Evolutionary conservation across 768 basidiomycete genomes (phyloP), one percentile per base, ranked within the genome.

Genomic region (Amanita rimosa): DNA sequence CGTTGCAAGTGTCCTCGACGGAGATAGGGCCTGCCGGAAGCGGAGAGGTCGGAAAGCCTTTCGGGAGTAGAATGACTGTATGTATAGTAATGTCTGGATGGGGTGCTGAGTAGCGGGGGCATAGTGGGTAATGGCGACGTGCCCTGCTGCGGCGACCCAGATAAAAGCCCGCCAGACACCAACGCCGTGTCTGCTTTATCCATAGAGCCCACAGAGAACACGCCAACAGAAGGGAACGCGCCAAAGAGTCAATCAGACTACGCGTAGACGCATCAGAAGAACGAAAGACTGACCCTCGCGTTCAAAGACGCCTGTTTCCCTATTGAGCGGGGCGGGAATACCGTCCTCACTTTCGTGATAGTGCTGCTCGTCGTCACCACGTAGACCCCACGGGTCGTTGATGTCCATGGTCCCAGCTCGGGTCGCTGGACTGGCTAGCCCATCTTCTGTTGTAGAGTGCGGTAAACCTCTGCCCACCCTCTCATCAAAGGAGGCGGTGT

Each of bases 261-360:
- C 19, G 38, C 51, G 40, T 46, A 29, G 16, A 52, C 24, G n/a
- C 10, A 54, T 10, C 10, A 49, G 33, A 48, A 48, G 35, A 41
- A 44, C 43, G 50, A 19, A 16, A 37, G 39, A 64, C 79, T 44
- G 60, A 85, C 89, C 87, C 54, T 74, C 75, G 65, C 81, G 78
- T 60, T 79, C 83, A 54, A 92, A 89, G 42, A 90, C 68, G 51
- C 69, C 78, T 53, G 84, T 83, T 0, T 87, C 89, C 60, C 81
- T 80, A 39, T 78, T 64, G 31, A 92, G 72, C 37, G 91, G 37
- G 14, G 10, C 35, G 14, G 21, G 5, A 27, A 79, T 44, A 56
- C 27, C 45, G 42, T 56, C 58, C 43, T 56, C 59, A 21, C 57
- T 55, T 9, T 22, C 31, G 19, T 11, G 31, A 31, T 49, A 41